A percentile compares a stretch with the other conserved stretches of the same genome.
phyloP scores from a whole-genome alignment of 2,329 filamentous ascomycete species.

The Tolypocladium album region DNA sequence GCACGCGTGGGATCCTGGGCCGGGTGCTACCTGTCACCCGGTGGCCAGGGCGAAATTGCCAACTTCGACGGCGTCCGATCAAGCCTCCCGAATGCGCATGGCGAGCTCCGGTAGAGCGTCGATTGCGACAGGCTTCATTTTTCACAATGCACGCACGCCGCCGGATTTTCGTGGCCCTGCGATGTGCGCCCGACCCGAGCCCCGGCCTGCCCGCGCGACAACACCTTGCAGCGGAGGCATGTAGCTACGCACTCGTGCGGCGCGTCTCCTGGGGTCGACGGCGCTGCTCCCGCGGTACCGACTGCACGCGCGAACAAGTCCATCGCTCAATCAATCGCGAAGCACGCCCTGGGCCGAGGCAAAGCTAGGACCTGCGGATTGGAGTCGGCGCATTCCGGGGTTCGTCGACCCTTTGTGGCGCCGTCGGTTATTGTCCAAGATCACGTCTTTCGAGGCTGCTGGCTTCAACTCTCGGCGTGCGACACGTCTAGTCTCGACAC shows the following conservation, averaged over 20 bases:
- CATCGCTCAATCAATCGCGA: background rate
- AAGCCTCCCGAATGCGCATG: background rate
- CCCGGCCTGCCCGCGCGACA: background rate
- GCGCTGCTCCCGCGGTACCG: background rate
- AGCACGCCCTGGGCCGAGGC: background rate
- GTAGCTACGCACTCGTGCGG: background rate
- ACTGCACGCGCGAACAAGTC: background rate
- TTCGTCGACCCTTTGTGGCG: background rate
- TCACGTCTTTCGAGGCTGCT: background rate
- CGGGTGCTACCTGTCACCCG: slow-evolving; percentile 3
- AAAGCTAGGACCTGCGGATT: background rate
- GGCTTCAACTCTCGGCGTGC: background rate
- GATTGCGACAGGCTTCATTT: background rate
- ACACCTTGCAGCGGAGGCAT: background rate
- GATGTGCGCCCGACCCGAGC: background rate
- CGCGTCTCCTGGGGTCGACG: background rate
- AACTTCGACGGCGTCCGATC: background rate
- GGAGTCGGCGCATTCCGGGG: background rate
- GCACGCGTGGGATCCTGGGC: slow-evolving; percentile 1
- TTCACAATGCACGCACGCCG: background rate
- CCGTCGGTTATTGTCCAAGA: background rate
- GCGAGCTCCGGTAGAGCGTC: background rate
- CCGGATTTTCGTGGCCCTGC: background rate
- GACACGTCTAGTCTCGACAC: background rate
- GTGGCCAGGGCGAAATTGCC: slow-evolving; percentile 7